Conservation (phyloP, 345 rosid genomes). For the Combretum micranthum region DNA sequence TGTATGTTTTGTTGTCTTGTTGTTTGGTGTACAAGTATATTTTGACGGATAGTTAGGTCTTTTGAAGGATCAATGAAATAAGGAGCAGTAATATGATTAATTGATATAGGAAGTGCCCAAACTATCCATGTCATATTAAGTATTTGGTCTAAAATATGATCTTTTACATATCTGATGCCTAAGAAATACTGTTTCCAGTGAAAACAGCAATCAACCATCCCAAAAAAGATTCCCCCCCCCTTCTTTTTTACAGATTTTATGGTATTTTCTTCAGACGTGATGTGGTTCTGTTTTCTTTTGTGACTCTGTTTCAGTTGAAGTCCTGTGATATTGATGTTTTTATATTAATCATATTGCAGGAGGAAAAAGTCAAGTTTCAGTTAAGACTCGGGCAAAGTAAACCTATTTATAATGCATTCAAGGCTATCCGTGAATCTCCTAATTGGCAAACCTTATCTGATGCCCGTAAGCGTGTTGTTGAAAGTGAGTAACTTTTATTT, state of each 20-base stretch:
- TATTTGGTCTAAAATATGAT: too few relatives aligned
- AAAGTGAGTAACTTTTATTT: constrained; percentile 32
- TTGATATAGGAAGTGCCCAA: background rate
- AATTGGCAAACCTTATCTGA: constrained; percentile 54
- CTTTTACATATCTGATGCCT: background rate
- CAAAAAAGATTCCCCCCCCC: too few relatives aligned
- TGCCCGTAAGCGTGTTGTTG: constrained; percentile 69
- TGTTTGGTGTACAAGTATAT: too few relatives aligned
- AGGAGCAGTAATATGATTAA: background rate
- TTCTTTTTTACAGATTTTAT: too few relatives aligned
- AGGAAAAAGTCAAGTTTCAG: constrained; percentile 68
- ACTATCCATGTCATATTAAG: too few relatives aligned
- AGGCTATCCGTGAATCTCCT: constrained; percentile 60
- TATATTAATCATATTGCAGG: constrained; percentile 32
- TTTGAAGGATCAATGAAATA: background rate
- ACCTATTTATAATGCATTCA: constrained; percentile 69
- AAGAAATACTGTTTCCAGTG: too few relatives aligned
- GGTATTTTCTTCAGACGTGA: background rate
- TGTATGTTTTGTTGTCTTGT: too few relatives aligned
- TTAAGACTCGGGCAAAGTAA: constrained; percentile 76
- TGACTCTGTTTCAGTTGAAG: background rate
- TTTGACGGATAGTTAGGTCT: too few relatives aligned
- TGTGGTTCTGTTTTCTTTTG: background rate
- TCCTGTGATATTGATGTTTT: constrained; percentile 8
- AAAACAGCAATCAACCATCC: too few relatives aligned